Conservation (phyloP, 2,329 filamentous ascomycete species). For the Mariannaea sp. region DNA sequence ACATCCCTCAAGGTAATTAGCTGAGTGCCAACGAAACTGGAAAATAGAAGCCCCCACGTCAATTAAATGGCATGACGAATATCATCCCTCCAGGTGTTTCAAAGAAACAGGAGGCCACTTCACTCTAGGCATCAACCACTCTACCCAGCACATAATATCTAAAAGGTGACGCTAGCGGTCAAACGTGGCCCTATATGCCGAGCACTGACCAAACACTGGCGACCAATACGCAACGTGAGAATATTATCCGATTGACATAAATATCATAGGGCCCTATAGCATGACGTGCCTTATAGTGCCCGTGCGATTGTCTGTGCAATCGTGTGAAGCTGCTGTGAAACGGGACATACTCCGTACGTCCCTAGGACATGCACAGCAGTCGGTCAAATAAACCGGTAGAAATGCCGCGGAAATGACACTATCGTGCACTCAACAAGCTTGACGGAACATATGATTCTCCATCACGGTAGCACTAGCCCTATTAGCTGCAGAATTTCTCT, state of each 20-base stretch:
- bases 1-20: neutral
- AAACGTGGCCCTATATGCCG: neutral
- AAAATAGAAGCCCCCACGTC: neutral
- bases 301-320: neutral
- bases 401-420: conserved; percentile 1
- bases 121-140: neutral
- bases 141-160: neutral
- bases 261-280: neutral
- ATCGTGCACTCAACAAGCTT: neutral
- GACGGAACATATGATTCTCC: neutral
- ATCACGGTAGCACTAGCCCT: neutral
- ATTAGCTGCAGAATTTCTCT: neutral
- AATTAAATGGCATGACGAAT: neutral
- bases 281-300: neutral
- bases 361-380: no score
- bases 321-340: neutral
- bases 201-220: neutral
- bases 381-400: conserved; percentile 1
- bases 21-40: neutral
- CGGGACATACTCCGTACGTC: no score
- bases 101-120: neutral
- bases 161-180: neutral
- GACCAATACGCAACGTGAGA: neutral
- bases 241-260: neutral
- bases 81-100: neutral